Conservation (phyloP, 441 rosid genomes). For the Mallotus repandus region DNA sequence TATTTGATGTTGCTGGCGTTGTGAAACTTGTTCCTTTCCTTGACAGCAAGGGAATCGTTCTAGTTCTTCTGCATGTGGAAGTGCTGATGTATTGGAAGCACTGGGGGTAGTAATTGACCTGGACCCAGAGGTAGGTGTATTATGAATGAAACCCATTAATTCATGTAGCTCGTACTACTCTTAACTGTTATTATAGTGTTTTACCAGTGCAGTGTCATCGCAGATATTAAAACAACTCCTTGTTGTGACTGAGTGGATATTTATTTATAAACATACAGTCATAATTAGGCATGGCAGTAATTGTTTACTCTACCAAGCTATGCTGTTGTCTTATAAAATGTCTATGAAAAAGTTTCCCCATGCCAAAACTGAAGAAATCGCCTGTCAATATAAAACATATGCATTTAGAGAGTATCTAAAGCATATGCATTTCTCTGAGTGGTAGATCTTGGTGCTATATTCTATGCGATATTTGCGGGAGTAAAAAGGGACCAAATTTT, state of each 20-base stretch:
- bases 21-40: slow-evolving; percentile 13
- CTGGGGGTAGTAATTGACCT: slow-evolving; percentile 74
- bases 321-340: neutral
- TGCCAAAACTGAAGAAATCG: neutral
- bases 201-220: neutral
- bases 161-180: neutral
- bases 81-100: slow-evolving; percentile 91
- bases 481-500: no score
- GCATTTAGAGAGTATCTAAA: no score
- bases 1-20: neutral
- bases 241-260: neutral
- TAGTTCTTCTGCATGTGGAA: slow-evolving; percentile 99
- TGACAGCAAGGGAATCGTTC: slow-evolving; percentile 94
- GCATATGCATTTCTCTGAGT: neutral
- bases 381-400: neutral
- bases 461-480: neutral
- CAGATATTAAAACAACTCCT: neutral
- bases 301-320: neutral
- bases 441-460: neutral
- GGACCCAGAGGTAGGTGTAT: slow-evolving; percentile 64
- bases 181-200: neutral
- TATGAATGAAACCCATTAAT: slow-evolving; percentile 21
- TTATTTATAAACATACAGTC: neutral
- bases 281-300: neutral
- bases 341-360: neutral